These are phyloP conservation scores for Neoboletus magnificus DNA, from an alignment of 768 basidiomycete species.

Conservation along the genomic window DNA sequence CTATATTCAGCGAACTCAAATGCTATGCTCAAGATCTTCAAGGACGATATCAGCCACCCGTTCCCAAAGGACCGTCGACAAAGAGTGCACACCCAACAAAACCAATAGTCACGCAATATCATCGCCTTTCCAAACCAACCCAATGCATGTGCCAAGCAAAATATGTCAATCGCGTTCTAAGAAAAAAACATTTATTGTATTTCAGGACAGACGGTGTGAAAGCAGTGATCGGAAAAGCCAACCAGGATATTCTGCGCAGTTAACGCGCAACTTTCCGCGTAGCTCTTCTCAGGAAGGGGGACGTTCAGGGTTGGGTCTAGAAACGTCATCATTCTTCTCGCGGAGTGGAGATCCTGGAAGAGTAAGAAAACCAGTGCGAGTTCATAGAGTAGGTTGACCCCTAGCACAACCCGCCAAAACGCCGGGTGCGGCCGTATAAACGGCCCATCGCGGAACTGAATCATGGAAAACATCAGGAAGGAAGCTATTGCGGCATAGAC, in stretches of 20 bases:
- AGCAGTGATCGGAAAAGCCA: constrained; percentile 13
- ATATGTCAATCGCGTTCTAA: constrained; percentile 80
- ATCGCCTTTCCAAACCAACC: constrained; percentile 93
- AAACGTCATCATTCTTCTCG: constrained; percentile 72
- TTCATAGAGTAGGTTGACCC: constrained; percentile 81
- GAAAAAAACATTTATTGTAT: not conserved
- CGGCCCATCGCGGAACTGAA: constrained; percentile 88
- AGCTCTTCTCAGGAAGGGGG: constrained; percentile 80
- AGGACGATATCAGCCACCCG: constrained; percentile 8
- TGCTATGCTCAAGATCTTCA: constrained; percentile 78
- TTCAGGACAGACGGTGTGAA: not conserved
- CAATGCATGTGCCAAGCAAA: constrained; percentile 79
- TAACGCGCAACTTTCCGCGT: constrained; percentile 76
- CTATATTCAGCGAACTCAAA: constrained; percentile 90
- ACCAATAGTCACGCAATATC: constrained; percentile 90
- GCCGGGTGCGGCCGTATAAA: constrained; percentile 87
- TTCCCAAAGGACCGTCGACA: not conserved
- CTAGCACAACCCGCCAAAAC: constrained; percentile 79
- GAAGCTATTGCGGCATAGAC: constrained; percentile 70
- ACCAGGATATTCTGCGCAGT: constrained; percentile 68
- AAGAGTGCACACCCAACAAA: constrained; percentile 69
- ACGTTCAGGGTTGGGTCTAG: constrained; percentile 70
- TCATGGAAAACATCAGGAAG: constrained; percentile 79
- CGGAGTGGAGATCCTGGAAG: constrained; percentile 79
- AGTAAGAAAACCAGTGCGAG: constrained; percentile 79